A percentile compares a stretch with the other conserved stretches of the same genome.
Conservation (phyloP, 2,329 filamentous ascomycete species). For the Trichoderma asperellum region DNA sequence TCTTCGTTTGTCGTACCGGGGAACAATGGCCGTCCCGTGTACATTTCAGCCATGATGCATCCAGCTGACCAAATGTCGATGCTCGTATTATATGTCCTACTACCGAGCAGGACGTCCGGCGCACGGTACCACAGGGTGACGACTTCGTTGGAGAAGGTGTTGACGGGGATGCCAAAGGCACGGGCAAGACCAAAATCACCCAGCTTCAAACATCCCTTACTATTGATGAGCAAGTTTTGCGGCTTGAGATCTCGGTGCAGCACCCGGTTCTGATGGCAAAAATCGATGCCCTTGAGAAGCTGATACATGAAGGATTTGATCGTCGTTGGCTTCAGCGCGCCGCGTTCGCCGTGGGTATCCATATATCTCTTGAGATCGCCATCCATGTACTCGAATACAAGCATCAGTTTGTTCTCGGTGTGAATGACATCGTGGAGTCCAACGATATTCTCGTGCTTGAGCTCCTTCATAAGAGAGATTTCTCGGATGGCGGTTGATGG, state of each 20-base stretch:
- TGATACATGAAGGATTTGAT: constrained; percentile 99
- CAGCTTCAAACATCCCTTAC: constrained; percentile 85
- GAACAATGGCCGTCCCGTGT: constrained; percentile 92
- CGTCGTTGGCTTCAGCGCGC: constrained; percentile 82
- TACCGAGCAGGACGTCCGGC: constrained; percentile 91
- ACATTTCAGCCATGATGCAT: constrained; percentile 99
- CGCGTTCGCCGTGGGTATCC: constrained; percentile 88
- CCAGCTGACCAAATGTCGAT: constrained; percentile 99
- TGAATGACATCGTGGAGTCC: constrained; percentile 98
- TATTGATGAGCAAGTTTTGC: constrained; percentile 95
- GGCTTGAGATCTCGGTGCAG: constrained; percentile 95
- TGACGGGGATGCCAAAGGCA: constrained; percentile 95
- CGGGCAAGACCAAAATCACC: constrained; percentile 93
- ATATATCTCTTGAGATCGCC: constrained; percentile 98
- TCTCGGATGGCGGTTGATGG: constrained; percentile 97
- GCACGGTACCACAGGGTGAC: constrained; percentile 98
- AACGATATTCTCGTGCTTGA: constrained; percentile 98
- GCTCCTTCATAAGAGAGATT: constrained; percentile 98
- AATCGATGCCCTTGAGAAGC: constrained; percentile 91
- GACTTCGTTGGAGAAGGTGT: constrained; percentile 97
- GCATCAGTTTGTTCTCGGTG: constrained; percentile 99
- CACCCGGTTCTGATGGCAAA: constrained; percentile 96
- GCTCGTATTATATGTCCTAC: constrained; percentile 97
- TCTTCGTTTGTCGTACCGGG: constrained; percentile 98
- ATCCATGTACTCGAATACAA: constrained; percentile 99